A percentile compares a stretch with the other conserved stretches of the same genome.
Evolutionary conservation across 805 yeast species (phyloP).

Genomic region (Blastobotrys attinorum): DNA sequence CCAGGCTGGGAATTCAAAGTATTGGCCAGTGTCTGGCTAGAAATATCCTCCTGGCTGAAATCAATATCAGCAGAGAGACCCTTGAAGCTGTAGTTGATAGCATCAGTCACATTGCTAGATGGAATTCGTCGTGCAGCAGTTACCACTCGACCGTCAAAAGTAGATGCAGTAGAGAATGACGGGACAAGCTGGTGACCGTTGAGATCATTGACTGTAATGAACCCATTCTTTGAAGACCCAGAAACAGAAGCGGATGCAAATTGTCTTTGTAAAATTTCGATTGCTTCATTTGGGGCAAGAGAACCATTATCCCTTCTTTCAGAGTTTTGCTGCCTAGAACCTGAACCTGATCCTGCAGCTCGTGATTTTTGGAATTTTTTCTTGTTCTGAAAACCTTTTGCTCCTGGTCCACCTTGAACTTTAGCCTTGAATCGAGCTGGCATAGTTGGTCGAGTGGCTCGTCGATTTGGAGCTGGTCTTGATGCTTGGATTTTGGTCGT

Average conservation of each 20-base stretch:
- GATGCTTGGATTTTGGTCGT: background rate
- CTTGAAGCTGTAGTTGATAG: slow-evolving; percentile 6
- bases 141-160: background rate
- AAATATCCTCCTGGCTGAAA: background rate
- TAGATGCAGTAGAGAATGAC: background rate
- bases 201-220: background rate
- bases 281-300: background rate
- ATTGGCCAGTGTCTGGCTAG: slow-evolving; percentile 7
- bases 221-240: background rate
- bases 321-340: no score
- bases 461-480: background rate
- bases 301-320: no score
- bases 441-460: background rate
- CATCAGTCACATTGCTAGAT: background rate
- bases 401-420: background rate
- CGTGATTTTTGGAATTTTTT: no score
- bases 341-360: no score
- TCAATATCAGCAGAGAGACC: slow-evolving; percentile 3
- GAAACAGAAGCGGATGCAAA: no score
- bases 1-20: slow-evolving; percentile 11
- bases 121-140: background rate
- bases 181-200: background rate
- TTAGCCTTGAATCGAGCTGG: background rate
- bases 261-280: background rate
- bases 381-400: no score